These are phyloP conservation scores for Aureobasidium musti DNA, from an alignment of 2,329 filamentous ascomycete species.

Conservation along the genomic window DNA sequence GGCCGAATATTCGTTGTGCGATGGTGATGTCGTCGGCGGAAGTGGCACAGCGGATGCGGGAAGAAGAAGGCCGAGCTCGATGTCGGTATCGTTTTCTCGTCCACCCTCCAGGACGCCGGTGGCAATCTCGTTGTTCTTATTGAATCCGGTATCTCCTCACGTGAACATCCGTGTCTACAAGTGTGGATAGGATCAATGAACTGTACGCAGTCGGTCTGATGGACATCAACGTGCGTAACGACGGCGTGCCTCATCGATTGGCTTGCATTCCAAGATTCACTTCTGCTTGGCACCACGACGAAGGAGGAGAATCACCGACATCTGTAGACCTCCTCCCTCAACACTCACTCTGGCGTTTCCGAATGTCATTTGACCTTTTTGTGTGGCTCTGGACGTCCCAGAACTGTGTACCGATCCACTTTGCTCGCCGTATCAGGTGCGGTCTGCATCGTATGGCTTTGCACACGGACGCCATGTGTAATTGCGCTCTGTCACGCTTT, in stretches of 20 bases:
- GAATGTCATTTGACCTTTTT: conserved; percentile 18
- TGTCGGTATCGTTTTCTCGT: conserved; percentile 19
- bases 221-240: neutral
- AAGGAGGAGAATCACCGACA: neutral
- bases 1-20: conserved; percentile 14
- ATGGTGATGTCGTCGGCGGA: conserved; percentile 20
- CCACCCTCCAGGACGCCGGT: conserved; percentile 24
- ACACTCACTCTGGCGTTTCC: neutral
- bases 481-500: neutral
- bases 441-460: neutral
- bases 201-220: neutral
- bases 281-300: neutral
- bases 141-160: conserved; percentile 16
- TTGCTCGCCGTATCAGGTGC: conserved; percentile 5
- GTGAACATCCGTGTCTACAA: conserved; percentile 11
- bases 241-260: conserved; percentile 17
- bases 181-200: conserved; percentile 14
- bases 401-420: conserved; percentile 1
- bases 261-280: neutral
- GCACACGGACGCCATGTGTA: conserved; percentile 6
- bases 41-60: conserved; percentile 22
- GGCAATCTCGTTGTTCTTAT: conserved; percentile 1
- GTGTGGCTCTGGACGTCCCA: neutral
- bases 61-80: conserved; percentile 27
- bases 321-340: neutral